Conservation (phyloP, 345 rosid genomes). For the Theobroma cacao region DNA sequence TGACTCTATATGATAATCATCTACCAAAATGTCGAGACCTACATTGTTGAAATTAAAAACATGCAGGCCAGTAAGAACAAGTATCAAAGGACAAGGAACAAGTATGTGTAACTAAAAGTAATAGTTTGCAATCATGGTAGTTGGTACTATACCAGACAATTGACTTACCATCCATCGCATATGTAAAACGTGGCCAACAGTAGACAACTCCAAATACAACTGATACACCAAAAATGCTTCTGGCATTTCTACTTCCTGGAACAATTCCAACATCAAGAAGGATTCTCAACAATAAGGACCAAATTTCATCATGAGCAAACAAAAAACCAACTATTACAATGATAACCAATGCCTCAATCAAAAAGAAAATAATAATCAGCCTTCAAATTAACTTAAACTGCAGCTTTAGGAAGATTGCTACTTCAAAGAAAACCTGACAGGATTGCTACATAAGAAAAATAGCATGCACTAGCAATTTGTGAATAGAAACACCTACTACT, state of each 20-base stretch:
- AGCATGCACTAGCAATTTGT: neutral
- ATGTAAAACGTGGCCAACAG: conserved; percentile 16
- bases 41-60: conserved; percentile 11
- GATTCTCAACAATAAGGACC: neutral
- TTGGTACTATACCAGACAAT: neutral
- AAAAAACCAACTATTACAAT: neutral
- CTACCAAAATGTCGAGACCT: conserved; percentile 35
- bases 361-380: neutral
- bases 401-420: neutral
- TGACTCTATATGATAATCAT: conserved; percentile 17
- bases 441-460: neutral
- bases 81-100: neutral
- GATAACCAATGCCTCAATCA: neutral
- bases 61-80: neutral
- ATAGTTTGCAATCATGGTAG: neutral
- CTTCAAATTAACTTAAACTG: neutral
- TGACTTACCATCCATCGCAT: conserved; percentile 38
- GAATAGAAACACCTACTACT: neutral
- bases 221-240: conserved; percentile 28
- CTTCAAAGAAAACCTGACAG: too few species aligned
- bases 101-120: neutral
- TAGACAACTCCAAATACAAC: conserved; percentile 28
- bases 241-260: conserved; percentile 29
- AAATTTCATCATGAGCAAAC: neutral
- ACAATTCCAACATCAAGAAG: neutral